Evolutionary conservation across 176 grass and related monocot species (phyloP), one percentile per base, ranked within the genome.

Genomic region (Tillandsia fasciculata): DNA sequence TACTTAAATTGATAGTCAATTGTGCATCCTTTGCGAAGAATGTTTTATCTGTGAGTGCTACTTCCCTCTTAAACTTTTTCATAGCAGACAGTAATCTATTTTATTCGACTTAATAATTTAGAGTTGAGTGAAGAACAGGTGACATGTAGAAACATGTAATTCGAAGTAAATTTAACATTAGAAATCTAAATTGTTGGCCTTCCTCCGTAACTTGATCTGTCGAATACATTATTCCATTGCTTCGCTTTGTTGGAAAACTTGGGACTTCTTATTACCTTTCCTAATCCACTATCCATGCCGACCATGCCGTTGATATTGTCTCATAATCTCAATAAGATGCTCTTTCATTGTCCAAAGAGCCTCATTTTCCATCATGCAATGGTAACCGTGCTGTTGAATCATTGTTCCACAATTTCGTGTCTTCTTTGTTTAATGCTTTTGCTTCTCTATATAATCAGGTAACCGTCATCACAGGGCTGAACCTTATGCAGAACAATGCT

Each of bases 21-120:
- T 78, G 20, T 78, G 88, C 88, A 73, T 71, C 85, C 12, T 76
- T 96, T 63, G 57, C 91, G 64, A 96, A 96, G 74, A 89, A 80
- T 64, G n/a, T 82, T 54, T 74, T 88, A 14, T 52, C 74, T 18
- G 90, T 89, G 76, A 87, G 86, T 87, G 77, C 26, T 13, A 65
- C 0, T 66, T 66, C 69, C 72, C 27, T 53, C 66, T 63, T 53
- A 64, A 0, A 42, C 26, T 1, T 70, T 49, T 26, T 67, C 27
- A 48, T 71, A 48, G 50, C 53, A 42, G 63, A 49, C 13, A 9
- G 12, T 70, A 18, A 48, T 10, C 49, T 48, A 52, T 54, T 48
- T 68, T n/a, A 78, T 26, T 76, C 10, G 3, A 59, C 20, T 17
- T 59, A 24, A 17, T 17, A 18, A 9, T 10, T 2, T 23, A 61